These are phyloP conservation scores for Sporothrix protearum DNA, from an alignment of 2,329 filamentous ascomycete species.

Conservation along the genomic window DNA sequence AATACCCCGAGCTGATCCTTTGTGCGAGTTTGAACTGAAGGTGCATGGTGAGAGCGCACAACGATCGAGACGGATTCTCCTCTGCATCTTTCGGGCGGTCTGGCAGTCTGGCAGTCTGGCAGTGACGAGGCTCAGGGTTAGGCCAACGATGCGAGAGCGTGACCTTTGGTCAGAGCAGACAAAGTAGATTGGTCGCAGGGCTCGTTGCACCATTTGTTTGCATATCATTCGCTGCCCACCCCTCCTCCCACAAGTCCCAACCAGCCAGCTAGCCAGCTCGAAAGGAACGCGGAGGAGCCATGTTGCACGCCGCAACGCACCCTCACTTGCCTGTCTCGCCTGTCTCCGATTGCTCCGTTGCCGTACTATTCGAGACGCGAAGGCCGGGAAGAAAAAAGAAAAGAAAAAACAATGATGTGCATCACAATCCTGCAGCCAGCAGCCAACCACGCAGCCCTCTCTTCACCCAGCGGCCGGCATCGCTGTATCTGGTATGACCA, in stretches of 20 bases:
- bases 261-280: background rate
- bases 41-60: background rate
- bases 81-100: background rate
- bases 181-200: background rate
- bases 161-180: background rate
- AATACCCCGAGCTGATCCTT: constrained; percentile 16
- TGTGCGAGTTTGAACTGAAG: constrained; percentile 1
- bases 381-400: background rate
- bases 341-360: background rate
- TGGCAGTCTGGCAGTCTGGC: background rate
- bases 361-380: background rate
- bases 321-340: background rate
- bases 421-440: background rate
- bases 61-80: background rate
- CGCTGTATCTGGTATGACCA: background rate
- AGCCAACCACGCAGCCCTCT: background rate
- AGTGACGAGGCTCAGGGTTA: background rate
- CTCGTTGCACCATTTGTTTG: background rate
- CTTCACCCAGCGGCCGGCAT: background rate
- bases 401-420: background rate
- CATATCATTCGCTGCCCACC: background rate
- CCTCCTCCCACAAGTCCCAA: no score
- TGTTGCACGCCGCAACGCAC: background rate
- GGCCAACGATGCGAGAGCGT: background rate
- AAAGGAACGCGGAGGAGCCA: background rate